phyloP scores from a whole-genome alignment of 2,329 filamentous ascomycete genomes.

The Fusarium avenaceum region DNA sequence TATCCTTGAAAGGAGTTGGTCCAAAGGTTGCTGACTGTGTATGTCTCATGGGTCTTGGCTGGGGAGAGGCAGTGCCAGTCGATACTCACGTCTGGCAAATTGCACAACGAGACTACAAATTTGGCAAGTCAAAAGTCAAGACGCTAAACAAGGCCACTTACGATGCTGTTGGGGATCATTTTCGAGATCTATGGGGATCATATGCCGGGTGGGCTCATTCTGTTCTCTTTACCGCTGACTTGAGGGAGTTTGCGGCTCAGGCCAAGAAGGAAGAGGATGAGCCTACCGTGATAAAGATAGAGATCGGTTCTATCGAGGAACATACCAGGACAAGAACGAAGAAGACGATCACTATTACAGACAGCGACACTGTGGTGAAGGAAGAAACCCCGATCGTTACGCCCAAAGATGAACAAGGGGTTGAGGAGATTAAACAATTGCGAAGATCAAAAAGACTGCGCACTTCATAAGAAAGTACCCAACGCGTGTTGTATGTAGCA shows the following conservation, averaged over 20 bases:
- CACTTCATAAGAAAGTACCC: constrained; percentile 23
- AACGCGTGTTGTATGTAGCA: too few species aligned
- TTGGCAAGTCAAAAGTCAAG: constrained; percentile 86
- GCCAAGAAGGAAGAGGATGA: constrained; percentile 48
- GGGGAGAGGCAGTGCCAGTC: constrained; percentile 94
- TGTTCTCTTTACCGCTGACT: constrained; percentile 93
- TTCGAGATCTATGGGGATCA: constrained; percentile 88
- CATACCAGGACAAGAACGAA: constrained; percentile 46
- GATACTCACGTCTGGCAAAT: constrained; percentile 99
- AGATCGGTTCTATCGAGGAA: constrained; percentile 45
- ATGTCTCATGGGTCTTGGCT: constrained; percentile 94
- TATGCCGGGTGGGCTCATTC: constrained; percentile 98
- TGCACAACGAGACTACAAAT: constrained; percentile 93
- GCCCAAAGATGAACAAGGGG: constrained; percentile 31
- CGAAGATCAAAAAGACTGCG: constrained; percentile 50
- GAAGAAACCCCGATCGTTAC: constrained; percentile 29
- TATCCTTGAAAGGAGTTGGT: constrained; percentile 87
- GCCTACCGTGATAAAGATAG: constrained; percentile 30
- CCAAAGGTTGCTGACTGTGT: constrained; percentile 98
- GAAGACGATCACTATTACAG: constrained; percentile 35
- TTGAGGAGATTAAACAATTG: constrained; percentile 24
- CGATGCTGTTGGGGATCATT: constrained; percentile 90
- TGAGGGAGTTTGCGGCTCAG: constrained; percentile 84
- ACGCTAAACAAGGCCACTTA: constrained; percentile 91
- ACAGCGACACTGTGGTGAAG: constrained; percentile 35